Percentiles rank a stretch among this genome's conserved stretches.
Evolutionary conservation across 208 protist genomes (phyloP).

Genomic region (Leishmania arabica): DNA sequence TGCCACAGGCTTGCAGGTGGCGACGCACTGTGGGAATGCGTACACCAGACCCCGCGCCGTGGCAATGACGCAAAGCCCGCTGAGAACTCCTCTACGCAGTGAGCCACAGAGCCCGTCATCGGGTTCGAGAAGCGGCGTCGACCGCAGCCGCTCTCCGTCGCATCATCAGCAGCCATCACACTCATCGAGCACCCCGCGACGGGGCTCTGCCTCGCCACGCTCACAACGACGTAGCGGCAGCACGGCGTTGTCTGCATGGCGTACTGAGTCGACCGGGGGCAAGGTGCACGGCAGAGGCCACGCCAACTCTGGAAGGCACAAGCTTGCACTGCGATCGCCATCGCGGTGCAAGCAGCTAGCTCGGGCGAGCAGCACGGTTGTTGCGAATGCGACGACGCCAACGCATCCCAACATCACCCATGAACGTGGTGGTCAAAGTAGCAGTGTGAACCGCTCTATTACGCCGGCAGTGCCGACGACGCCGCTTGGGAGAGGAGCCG

Average conservation of each 20-base stretch:
- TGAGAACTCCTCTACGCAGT: background rate
- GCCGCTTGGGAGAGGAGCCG: background rate
- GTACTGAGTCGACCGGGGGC: background rate
- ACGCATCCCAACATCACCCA: background rate
- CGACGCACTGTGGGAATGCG: background rate
- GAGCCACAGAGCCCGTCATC: background rate
- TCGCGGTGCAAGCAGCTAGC: background rate
- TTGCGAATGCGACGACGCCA: background rate
- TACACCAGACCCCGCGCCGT: background rate
- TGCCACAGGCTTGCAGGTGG: background rate
- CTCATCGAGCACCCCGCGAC: background rate
- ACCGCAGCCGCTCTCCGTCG: background rate
- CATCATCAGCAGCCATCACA: background rate
- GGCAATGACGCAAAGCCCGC: background rate
- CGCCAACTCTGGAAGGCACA: background rate
- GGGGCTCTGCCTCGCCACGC: background rate
- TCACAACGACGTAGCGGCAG: background rate
- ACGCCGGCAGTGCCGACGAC: background rate
- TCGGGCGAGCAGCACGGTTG: background rate
- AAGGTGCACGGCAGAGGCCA: background rate
- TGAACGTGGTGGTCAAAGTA: background rate
- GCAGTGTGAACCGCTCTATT: background rate
- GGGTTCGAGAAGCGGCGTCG: background rate
- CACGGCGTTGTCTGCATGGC: background rate
- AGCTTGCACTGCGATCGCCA: background rate